A percentile compares a stretch with the other conserved stretches of the same genome.
phyloP scores from a whole-genome alignment of 1,284 basidiomycete genomes.

The Malassezia globosa region DNA sequence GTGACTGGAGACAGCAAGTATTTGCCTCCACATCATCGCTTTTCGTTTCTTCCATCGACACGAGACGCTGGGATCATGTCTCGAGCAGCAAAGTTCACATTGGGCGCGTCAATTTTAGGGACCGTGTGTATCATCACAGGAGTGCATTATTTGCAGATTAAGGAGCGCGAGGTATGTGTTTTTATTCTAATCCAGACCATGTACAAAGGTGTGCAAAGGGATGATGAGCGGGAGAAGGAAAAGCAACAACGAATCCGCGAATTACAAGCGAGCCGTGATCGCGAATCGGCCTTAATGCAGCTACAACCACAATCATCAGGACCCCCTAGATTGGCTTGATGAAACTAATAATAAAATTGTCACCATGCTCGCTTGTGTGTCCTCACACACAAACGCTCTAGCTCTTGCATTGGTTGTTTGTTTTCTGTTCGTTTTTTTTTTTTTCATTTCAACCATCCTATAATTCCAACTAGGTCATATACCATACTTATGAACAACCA shows the following conservation, averaged over 20 bases:
- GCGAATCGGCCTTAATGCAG: conserved; percentile 29
- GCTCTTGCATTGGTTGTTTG: too few relatives aligned
- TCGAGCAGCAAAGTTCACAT: conserved; percentile 63
- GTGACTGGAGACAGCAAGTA: too few relatives aligned
- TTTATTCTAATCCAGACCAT: conserved; percentile 21
- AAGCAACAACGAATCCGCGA: conserved; percentile 32
- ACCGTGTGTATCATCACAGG: conserved; percentile 70
- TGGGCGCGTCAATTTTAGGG: conserved; percentile 59
- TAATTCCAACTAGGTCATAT: conserved; percentile 1
- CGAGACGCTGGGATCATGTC: conserved; percentile 79
- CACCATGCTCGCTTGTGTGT: too few relatives aligned
- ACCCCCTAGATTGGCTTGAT: neutral
- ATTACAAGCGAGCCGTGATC: conserved; percentile 28
- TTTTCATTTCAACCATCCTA: too few relatives aligned
- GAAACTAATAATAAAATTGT: neutral
- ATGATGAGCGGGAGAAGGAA: conserved; percentile 34
- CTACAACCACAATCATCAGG: conserved; percentile 23
- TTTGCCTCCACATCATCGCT: too few relatives aligned
- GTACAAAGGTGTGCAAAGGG: conserved; percentile 42
- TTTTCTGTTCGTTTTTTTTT: too few relatives aligned
- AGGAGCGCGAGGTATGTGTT: conserved; percentile 65
- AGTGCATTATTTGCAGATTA: conserved; percentile 76
- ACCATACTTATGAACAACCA: conserved; percentile 4
- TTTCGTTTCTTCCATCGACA: too few relatives aligned
- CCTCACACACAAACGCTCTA: too few relatives aligned